Conservation (phyloP, 1,284 basidiomycete genomes). For the Ustilago hordei region DNA sequence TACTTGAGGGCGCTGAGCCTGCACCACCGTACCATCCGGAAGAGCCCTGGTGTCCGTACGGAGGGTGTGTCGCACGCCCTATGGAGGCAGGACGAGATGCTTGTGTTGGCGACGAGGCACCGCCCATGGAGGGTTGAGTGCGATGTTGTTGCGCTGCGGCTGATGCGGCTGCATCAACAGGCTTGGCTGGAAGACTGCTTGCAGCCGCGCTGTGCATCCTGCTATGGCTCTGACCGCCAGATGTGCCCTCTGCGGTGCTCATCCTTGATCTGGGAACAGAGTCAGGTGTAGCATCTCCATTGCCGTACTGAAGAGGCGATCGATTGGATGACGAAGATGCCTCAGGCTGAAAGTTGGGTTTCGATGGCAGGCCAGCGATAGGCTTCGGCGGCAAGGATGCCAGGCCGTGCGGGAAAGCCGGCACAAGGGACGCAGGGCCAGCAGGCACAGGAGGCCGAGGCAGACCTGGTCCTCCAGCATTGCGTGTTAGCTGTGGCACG, state of each 20-base stretch:
- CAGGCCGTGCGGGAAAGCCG: constrained; percentile 30
- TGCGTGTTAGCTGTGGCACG: constrained; percentile 15
- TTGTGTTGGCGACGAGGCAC: constrained; percentile 23
- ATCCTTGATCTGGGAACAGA: constrained; percentile 19
- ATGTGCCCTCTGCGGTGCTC: constrained; percentile 17
- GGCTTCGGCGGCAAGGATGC: constrained; percentile 36
- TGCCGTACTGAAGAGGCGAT: neutral
- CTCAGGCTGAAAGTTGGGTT: constrained; percentile 29
- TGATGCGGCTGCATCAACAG: constrained; percentile 37
- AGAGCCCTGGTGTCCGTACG: constrained; percentile 22
- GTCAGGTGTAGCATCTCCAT: constrained; percentile 4
- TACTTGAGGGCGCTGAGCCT: constrained; percentile 18
- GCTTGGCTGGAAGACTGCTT: constrained; percentile 35
- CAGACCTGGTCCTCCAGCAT: constrained; percentile 5
- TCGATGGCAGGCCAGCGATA: constrained; percentile 30
- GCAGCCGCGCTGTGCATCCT: constrained; percentile 25
- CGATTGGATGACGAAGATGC: neutral
- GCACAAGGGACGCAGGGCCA: constrained; percentile 16
- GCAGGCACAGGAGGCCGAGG: constrained; percentile 16
- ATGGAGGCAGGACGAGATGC: constrained; percentile 15
- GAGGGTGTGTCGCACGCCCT: constrained; percentile 4
- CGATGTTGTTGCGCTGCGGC: constrained; percentile 15
- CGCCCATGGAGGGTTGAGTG: constrained; percentile 1
- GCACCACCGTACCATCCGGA: constrained; percentile 24
- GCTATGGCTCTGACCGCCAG: constrained; percentile 13